phyloP scores from a whole-genome alignment of 345 rosid species.

The Euclidium syriacum region DNA sequence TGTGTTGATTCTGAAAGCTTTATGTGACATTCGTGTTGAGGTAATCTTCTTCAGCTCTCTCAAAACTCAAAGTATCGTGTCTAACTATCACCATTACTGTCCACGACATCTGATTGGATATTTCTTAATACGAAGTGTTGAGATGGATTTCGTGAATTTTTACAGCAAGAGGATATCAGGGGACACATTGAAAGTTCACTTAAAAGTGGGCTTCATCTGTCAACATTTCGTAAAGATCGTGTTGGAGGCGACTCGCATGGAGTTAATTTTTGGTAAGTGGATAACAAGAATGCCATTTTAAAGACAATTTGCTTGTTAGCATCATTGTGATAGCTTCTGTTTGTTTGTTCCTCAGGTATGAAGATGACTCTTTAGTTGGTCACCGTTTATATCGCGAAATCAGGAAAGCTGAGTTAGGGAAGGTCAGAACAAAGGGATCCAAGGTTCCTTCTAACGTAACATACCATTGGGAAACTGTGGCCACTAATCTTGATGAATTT shows the following conservation, averaged over 20 bases:
- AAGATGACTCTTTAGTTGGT: constrained; percentile 79
- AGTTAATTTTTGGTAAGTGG: constrained; percentile 66
- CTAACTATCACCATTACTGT: no score
- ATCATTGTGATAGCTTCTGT: constrained; percentile 1
- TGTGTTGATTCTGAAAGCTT: constrained; percentile 83
- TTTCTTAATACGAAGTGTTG: background rate
- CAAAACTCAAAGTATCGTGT: background rate
- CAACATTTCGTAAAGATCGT: constrained; percentile 80
- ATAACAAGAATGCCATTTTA: background rate
- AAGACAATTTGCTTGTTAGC: background rate
- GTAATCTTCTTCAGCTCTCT: constrained; percentile 31
- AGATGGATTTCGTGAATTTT: background rate
- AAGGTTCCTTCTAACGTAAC: constrained; percentile 39
- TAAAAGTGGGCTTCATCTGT: constrained; percentile 68
- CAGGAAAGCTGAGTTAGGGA: constrained; percentile 68
- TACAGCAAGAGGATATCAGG: constrained; percentile 94
- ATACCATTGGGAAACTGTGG: constrained; percentile 93
- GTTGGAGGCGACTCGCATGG: constrained; percentile 89
- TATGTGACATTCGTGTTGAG: constrained; percentile 98
- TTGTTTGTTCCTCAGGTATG: constrained; percentile 57
- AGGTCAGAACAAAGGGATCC: constrained; percentile 70
- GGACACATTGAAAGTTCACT: constrained; percentile 75
- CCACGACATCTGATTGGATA: background rate
- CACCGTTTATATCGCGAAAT: constrained; percentile 89
- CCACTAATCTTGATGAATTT: constrained; percentile 88